phyloP scores from a whole-genome alignment of 352 stramenopile genomes.

The Globisporangium yorkense region DNA sequence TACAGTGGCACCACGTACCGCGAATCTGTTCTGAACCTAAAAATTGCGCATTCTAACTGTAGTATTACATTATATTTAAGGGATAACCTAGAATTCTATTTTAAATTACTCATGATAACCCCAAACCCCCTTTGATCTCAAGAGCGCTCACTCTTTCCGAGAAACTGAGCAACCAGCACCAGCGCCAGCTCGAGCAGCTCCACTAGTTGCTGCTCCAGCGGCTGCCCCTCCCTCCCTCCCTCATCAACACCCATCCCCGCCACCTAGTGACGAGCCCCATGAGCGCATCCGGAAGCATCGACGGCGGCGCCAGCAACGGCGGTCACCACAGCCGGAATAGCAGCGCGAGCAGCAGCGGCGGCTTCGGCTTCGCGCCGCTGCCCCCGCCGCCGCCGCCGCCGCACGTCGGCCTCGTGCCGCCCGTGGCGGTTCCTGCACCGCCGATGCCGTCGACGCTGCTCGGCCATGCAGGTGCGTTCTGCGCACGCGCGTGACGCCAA shows the following conservation, averaged over 20 bases:
- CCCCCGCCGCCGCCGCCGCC: conserved; percentile 12
- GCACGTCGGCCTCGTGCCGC: conserved; percentile 12
- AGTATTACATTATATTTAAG: too few species aligned
- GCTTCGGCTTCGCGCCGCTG: conserved; percentile 12
- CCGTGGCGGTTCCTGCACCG: conserved; percentile 11
- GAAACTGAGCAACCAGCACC: too few species aligned
- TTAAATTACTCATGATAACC: too few species aligned
- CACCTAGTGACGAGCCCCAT: neutral
- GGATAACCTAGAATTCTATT: too few species aligned
- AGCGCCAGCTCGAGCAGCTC: too few species aligned
- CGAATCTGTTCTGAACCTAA: too few species aligned
- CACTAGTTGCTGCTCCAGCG: too few species aligned
- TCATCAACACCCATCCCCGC: neutral
- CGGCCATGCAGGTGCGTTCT: conserved; percentile 12
- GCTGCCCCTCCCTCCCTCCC: neutral
- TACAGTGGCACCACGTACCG: too few species aligned
- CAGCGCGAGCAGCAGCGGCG: conserved; percentile 31
- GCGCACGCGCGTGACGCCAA: neutral
- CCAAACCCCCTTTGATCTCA: too few species aligned
- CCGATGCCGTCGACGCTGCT: conserved; percentile 8
- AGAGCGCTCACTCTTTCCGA: too few species aligned
- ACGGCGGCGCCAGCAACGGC: conserved; percentile 13
- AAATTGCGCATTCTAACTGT: too few species aligned
- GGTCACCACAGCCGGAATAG: conserved; percentile 32
- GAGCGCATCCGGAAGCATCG: conserved; percentile 4